Evolutionary conservation across 116 monocot species (phyloP), one percentile per base, ranked within the genome.

Genomic region (Cymodocea nodosa): DNA sequence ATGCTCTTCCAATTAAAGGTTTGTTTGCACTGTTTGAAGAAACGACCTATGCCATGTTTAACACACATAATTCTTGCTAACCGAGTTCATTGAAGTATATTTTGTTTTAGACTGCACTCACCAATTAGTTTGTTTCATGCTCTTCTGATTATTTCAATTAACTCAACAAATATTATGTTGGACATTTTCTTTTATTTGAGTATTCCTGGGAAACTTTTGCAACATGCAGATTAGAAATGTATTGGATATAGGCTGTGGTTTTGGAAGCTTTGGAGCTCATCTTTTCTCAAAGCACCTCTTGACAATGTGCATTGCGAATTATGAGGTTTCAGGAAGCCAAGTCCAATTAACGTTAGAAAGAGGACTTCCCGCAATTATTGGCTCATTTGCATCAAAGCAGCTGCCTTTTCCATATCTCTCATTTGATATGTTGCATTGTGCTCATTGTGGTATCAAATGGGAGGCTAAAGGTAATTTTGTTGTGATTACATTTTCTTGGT

Each of bases 381-480:
- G 79, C 58, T 87, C 87, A 35, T 85, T 95, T 72, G 34, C 77
- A 48, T 79, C 81, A 67, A 94, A 80, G 23, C 87, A 95, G 67
- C 67, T 95, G 56, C 94, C 94, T 23, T 95, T 73, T 74, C 90
- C 90, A 18, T 79, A 70, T 60, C 84, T 95, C 15, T 86, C 94
- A 52, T 95, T 90, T 77, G 94, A 95, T 73, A 90, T 95, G 94
- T 5, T 95, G 50, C 94, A 95, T 70, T 90, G 94, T 76, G 87
- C 85, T 8, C 70, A 78, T 63, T 90, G 94, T 76, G 87, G 84
- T 36, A 70, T 95, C 59, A 75, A 87, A 23, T 94, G 94, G 94
- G 87, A 85, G 66, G 74, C 77, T 59, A 95, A 85, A 72, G 87
- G 94, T 95, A 24, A 50, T 51, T 23, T 34, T 20, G 4, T 64